These are phyloP conservation scores for Pseudogymnoascus sp. DNA, from an alignment of 2,329 filamentous ascomycete species.

Conservation along the genomic window DNA sequence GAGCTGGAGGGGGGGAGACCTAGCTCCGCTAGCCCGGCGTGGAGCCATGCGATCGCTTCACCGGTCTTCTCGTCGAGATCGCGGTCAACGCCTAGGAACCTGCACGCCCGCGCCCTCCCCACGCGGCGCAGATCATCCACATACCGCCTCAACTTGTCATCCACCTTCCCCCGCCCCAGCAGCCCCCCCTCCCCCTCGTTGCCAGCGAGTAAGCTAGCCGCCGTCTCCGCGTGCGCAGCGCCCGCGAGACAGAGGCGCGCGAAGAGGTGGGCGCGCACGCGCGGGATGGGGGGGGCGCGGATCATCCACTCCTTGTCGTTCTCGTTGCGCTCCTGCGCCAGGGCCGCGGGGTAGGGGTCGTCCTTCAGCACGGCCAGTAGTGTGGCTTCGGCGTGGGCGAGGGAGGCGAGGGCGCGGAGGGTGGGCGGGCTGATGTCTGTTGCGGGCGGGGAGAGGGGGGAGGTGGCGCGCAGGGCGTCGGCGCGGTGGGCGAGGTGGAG, in stretches of 20 bases:
- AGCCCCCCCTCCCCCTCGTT: conserved; percentile 23
- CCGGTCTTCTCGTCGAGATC: conserved; percentile 76
- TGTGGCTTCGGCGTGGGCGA: conserved; percentile 89
- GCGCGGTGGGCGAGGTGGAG: conserved; percentile 56
- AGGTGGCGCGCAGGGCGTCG: conserved; percentile 31
- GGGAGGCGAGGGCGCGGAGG: conserved; percentile 44
- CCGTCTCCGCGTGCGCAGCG: conserved; percentile 75
- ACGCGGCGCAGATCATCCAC: conserved; percentile 66
- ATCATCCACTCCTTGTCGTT: conserved; percentile 96
- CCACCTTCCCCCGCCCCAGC: conserved; percentile 42
- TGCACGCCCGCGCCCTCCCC: conserved; percentile 73
- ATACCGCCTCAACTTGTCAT: conserved; percentile 62
- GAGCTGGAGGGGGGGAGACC: conserved; percentile 44
- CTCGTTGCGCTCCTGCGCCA: conserved; percentile 73
- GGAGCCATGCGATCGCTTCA: conserved; percentile 77
- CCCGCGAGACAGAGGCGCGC: conserved; percentile 81
- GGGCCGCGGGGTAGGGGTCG: conserved; percentile 78
- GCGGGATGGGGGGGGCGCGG: conserved; percentile 75
- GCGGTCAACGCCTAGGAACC: conserved; percentile 85
- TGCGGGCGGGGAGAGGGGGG: conserved; percentile 33
- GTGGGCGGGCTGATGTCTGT: conserved; percentile 45
- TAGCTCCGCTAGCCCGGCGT: conserved; percentile 66
- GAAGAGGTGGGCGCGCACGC: conserved; percentile 81
- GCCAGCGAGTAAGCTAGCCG: conserved; percentile 43
- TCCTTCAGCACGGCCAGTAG: conserved; percentile 87